phyloP scores from a whole-genome alignment of 768 basidiomycete genomes.

The Infundibulicybe gibba region DNA sequence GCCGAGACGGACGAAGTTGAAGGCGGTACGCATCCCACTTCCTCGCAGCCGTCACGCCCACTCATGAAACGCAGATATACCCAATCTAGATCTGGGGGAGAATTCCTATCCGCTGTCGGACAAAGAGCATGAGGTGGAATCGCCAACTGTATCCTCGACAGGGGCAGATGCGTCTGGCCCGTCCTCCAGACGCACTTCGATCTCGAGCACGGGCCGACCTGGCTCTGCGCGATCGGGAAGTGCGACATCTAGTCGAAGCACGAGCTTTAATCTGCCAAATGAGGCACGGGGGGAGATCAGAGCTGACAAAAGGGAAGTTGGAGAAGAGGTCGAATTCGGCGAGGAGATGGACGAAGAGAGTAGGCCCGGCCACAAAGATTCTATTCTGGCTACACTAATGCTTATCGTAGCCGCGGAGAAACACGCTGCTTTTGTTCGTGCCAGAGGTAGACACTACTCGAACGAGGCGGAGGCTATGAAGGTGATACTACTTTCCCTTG shows the following conservation, averaged over 20 bases:
- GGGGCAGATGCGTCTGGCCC: constrained; percentile 61
- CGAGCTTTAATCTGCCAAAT: constrained; percentile 77
- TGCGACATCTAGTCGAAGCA: constrained; percentile 71
- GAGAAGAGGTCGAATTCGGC: constrained; percentile 67
- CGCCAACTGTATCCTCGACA: constrained; percentile 52
- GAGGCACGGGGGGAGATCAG: constrained; percentile 62
- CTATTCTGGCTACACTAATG: background rate
- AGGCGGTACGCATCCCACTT: constrained; percentile 52
- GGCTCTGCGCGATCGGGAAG: constrained; percentile 55
- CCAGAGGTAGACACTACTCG: constrained; percentile 82
- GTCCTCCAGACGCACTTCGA: constrained; percentile 71
- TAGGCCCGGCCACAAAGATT: constrained; percentile 28
- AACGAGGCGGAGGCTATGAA: constrained; percentile 95
- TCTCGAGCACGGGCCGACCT: constrained; percentile 60
- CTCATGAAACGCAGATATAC: constrained; percentile 61
- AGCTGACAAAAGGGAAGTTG: constrained; percentile 51
- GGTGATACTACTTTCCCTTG: constrained; percentile 34
- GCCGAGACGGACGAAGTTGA: constrained; percentile 82
- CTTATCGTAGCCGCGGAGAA: constrained; percentile 65
- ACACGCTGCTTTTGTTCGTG: constrained; percentile 78
- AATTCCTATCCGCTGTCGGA: constrained; percentile 30
- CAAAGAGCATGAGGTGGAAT: constrained; percentile 20
- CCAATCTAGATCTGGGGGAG: constrained; percentile 61
- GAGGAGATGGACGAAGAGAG: constrained; percentile 92
- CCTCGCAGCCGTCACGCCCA: background rate